Evolutionary conservation across 306 rosid genomes (phyloP), one percentile per base, ranked within the genome.

Genomic region (Myrica gale): DNA sequence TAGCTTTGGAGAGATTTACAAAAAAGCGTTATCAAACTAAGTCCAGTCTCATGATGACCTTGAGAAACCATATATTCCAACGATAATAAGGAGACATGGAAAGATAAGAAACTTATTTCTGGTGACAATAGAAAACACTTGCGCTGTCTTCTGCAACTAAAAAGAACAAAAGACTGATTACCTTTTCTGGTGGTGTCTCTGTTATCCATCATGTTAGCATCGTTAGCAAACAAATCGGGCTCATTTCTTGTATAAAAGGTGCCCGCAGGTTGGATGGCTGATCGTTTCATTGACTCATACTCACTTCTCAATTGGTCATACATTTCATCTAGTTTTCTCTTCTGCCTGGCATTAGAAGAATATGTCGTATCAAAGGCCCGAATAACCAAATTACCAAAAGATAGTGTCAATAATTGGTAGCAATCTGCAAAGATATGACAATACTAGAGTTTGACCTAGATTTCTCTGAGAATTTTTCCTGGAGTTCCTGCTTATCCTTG

Each of bases 251-350:
- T 58, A 85, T 89, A 95, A 63, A 90, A 95, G 83, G 87, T 90
- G 87, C 67, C 73, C 48, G 89, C 85, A 45, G 99, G 98, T 85
- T 92, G 99, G 84, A 92, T 86, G 81, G 98, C 88, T 37, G 91
- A 84, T 68, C 93, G 90, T 84, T 96, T 96, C 68, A 61, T 72
- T 6, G 98, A 87, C 41, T 96, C 98, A 7, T 79, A 87, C 81
- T 96, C 98, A 76, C 84, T 84, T 80, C 99, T 89, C 81, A 92
- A 79, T 74, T 96, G 99, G 77, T 96, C 99, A 80, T 96, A 96
- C 99, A 96, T 90, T 87, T 96, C 99, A 81, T 96, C 99, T 76
- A 96, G 83, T 86, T 96, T 96, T 83, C 99, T 92, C 96, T 96
- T 96, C 86, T 96, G 99, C 87, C 99, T 96, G 90, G 67, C 68